Base-by-base conservation (phyloP, 257 asterid species). In the Parsonsia alboflavescens region DNA sequence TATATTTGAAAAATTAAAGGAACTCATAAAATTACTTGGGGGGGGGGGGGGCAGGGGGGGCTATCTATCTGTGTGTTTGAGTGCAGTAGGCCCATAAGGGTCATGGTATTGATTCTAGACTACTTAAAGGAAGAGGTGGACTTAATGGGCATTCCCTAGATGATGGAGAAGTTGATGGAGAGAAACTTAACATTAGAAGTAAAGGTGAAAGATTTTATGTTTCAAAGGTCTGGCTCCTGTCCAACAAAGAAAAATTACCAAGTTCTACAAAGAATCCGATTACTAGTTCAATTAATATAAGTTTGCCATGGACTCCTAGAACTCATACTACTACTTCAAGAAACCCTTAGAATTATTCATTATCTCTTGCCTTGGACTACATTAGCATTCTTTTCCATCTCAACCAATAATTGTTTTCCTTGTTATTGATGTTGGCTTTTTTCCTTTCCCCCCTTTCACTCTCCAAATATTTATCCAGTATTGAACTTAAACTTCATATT, bases 171-270 rank as follows among this genome's bases (percentile, higher is more conserved):
- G 67, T 57, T 66, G 84, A 80, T 67, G 93, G 86, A 75, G 92
- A 95, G 91, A 95, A 69, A 73, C 87, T 94, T 77, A 87, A 84
- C 81, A 78, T 76, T 39, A 84, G 96, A 75, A 87, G 84, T 87
- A 93, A 85, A 88, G 96, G 96, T 77, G 99, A 95, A 76, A 95
- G 99, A 87, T 92, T 92, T 84, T 92, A 97, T 75, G 92, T 92
- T 82, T 95, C 99, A 77, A 95, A n/a, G 87, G 93, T 92, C 19
- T 95, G 99, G 99, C 69, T 85, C 45, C 92, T 98, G 98, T 88
- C 98, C 82, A 95, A 88, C 85, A 89, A 90, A 81, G 93, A n/a
- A 89, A 81, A 90, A 81, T 81, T 85, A 73, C 80, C 83, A 56
- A 79, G 70, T 79, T 84, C 88, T 41, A 68, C 78, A 78, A 75